Base-by-base conservation (phyloP, 768 basidiomycete genomes). In the Serpula lacrymans region DNA sequence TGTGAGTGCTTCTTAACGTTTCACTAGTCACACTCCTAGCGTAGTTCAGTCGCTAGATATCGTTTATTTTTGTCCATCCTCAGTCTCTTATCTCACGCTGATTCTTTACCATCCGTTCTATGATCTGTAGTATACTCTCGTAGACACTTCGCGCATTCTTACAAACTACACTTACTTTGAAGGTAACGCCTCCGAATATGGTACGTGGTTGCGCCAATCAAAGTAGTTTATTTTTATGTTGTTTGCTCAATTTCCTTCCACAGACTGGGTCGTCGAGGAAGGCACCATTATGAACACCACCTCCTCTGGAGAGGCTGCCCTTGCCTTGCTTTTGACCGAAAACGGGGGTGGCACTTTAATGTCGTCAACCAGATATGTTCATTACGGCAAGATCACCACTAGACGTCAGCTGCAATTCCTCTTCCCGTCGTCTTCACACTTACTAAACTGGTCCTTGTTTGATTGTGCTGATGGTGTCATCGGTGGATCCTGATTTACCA, bases 341-440 rank as follows among this genome's bases (percentile, higher is more conserved):
- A 58, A 62, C 4, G 84, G 85, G 45, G 83, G 84, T 23, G 90
- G 91, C 14, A 91, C 83, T 5, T 75, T 84, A 30, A 50, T 93
- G 34, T 85, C 84, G 4, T 84, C 84, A 17, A 92, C 89, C 2
- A 76, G 80, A 29, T 92, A 89, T 55, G 62, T 92, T 3, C 82
- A 89, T 59, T 92, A 91, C 50, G 90, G 89, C 25, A 79, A 67
- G 10, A 74, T 91, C 51, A 86, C 82, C 25, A 69, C 84, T 28
- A 72, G 65, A 40, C 45, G 84, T 87, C 51, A 22, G 67, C 56
- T 4, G 6, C 26, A 7, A n/a, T 45, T n/a, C 5, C 16, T 21
- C 28, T 41, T 42, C 20, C 38, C 2, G 16, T 22, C 11, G n/a
- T 27, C 13, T 24, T 36, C 21, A 4, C 28, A 8, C 20, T 18